Evolutionary conservation across 1,284 basidiomycete species (phyloP), one percentile per base, ranked within the genome.

Genomic region (Laetiporus sulphureus): DNA sequence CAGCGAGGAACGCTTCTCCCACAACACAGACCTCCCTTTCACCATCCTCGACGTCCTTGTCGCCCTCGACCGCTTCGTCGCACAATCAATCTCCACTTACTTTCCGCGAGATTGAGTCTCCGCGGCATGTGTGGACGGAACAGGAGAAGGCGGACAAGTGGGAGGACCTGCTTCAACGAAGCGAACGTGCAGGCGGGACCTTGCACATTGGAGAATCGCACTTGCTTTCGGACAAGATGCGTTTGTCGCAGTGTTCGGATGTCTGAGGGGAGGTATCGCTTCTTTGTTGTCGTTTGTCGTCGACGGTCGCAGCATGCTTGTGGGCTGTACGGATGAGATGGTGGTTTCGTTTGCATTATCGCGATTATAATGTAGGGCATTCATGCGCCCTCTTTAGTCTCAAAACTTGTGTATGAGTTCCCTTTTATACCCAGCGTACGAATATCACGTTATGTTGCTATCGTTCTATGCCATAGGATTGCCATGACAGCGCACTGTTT

Each of bases 101-200:
- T 30, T 79, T 78, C 60, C 71, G 77, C n/a, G 69, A 75, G 48
- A 50, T 79, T 33, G 46, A 57, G 35, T 59, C 60, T 16, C 61
- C 60, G 31, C 53, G 58, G 36, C 55, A 58, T 12, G 62, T 55
- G 29, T 59, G 79, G 56, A 75, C 74, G 23, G 80, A 84, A 54
- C 60, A 72, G 53, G 80, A 86, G 63, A 86, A 86, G 63, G 69
- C 72, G 6, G 75, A 72, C 7, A 74, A 72, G 51, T 86, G 83
- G 83, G 70, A 83, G 46, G 78, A 78, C 45, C 53, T 86, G 43
- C 60, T 86, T 45, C 69, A 73, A 56, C 66, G 71, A 49, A 84
- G 82, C 53, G 79, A 69, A 33, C 58, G 59, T 39, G 83, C 83
- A 2, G 83, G 83, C 3, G 83, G 83, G 38, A 86, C 83, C 40